phyloP scores from a whole-genome alignment of 306 rosid species.

The Adenanthera pavonina region DNA sequence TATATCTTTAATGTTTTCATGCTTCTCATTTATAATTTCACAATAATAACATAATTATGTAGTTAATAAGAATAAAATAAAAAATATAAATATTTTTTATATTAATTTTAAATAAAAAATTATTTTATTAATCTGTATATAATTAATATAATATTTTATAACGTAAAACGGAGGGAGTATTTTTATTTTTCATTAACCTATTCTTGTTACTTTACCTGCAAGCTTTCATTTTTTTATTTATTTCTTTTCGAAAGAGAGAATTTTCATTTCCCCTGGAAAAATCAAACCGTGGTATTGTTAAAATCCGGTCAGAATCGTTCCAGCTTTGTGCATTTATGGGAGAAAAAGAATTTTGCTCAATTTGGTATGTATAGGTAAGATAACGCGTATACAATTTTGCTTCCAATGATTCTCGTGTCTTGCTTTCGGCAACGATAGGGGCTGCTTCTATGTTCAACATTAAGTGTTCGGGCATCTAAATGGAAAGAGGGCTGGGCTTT shows the following conservation, averaged over 20 bases:
- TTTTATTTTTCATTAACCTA: background rate
- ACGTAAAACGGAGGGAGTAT: too few relatives aligned
- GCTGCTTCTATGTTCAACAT: background rate
- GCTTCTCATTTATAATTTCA: too few relatives aligned
- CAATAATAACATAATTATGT: too few relatives aligned
- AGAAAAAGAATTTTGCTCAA: slow-evolving; percentile 9
- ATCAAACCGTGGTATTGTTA: background rate
- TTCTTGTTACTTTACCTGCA: slow-evolving; percentile 60
- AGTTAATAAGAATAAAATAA: too few relatives aligned
- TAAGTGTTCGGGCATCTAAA: background rate
- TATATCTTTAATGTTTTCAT: too few relatives aligned
- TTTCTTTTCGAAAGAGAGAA: background rate
- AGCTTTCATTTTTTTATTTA: slow-evolving; percentile 36
- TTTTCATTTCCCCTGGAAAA: background rate
- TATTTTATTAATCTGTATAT: too few relatives aligned
- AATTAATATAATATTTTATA: too few relatives aligned
- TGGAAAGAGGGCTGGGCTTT: background rate
- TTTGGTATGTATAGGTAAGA: slow-evolving; percentile 15
- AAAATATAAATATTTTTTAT: too few relatives aligned
- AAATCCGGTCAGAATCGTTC: slow-evolving; percentile 3
- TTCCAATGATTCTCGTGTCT: slow-evolving; percentile 27
- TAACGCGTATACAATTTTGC: slow-evolving; percentile 35
- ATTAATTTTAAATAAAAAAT: too few relatives aligned
- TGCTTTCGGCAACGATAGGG: background rate
- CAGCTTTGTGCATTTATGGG: slow-evolving; percentile 21